Evolutionary conservation across 2,329 filamentous ascomycete genomes (phyloP), one percentile per base, ranked within the genome.

Genomic region (Coniochaeta ligniaria): DNA sequence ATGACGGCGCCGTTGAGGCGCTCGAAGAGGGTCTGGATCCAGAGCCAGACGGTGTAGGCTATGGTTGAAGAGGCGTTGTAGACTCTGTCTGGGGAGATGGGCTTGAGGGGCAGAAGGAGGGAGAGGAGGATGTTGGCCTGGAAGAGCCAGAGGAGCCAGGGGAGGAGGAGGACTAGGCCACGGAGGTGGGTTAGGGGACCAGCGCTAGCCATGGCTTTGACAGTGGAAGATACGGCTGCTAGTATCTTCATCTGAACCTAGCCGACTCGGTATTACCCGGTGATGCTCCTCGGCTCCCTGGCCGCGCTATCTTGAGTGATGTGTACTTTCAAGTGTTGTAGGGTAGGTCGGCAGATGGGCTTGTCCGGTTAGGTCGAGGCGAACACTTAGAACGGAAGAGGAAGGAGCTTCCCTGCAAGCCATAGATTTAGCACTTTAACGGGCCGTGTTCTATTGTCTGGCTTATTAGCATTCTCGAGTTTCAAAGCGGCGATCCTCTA

Each of bases 21-120:
- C 62, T 81, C 80, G 67, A 87, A 87, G 62, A 86, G 80, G 64
- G 67, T 62, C 69, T 86, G 84, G 61, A 87, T 80, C 74, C 80
- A 83, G 60, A 70, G 71, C 84, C 83, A 87, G 59, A 83, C 79
- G 8, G 77, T 76, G 64, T 70, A 76, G 43, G 83, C 84, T 62
- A 86, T 76, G 38, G 67, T 66, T 22, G 84, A 87, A 7, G 84
- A 85, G 43, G 76, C 64, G 64, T 81, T 66, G 71, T 86, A 86
- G 59, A 81, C 78, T 47, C 75, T 66, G 45, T 78, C 74, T 2
- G 83, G 84, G 58, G 75, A 74, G 60, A 82, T 62, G 60, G 73
- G 72, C 64, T 76, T 78, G 61, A 83, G 60, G 20, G 76, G 79
- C 31, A 84, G 73, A 45, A 83, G 73, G 9, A 78, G 65, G 12